Conservation (phyloP, 805 yeast genomes). For the Pichia paraexigua region DNA sequence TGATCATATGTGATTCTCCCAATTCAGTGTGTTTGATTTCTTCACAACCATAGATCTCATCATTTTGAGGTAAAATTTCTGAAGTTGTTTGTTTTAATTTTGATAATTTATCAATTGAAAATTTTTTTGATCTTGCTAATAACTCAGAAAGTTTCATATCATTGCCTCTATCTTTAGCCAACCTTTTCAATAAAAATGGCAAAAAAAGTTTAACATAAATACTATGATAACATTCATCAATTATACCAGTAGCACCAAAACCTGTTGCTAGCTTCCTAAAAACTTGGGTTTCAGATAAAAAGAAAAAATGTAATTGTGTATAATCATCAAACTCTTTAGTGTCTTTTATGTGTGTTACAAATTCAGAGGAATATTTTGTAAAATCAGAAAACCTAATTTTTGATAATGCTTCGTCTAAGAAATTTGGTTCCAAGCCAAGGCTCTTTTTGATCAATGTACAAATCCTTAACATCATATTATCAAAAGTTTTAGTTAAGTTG, state of each 20-base stretch:
- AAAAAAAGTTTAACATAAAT: conserved; percentile 45
- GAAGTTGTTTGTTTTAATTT: conserved; percentile 1
- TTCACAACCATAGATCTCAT: not conserved
- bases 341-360: conserved; percentile 23
- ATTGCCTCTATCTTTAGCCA: not conserved
- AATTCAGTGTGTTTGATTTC: not conserved
- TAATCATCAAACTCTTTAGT: conserved; percentile 29
- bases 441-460: conserved; percentile 44
- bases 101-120: not conserved
- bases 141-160: not conserved
- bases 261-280: conserved; percentile 71
- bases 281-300: conserved; percentile 46
- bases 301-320: conserved; percentile 33
- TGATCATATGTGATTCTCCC: too few relatives aligned
- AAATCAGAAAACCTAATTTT: conserved; percentile 39
- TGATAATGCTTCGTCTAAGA: conserved; percentile 45
- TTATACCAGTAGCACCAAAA: conserved; percentile 64
- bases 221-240: conserved; percentile 66
- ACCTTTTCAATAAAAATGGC: conserved; percentile 14
- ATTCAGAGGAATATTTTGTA: conserved; percentile 29
- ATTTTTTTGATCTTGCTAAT: not conserved
- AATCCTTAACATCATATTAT: conserved; percentile 41
- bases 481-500: conserved; percentile 59
- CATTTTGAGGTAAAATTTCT: not conserved
- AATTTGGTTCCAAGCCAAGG: conserved; percentile 35